Evolutionary conservation across 106 monocot genomes (phyloP).

Genomic region (Chionographis japonica): DNA sequence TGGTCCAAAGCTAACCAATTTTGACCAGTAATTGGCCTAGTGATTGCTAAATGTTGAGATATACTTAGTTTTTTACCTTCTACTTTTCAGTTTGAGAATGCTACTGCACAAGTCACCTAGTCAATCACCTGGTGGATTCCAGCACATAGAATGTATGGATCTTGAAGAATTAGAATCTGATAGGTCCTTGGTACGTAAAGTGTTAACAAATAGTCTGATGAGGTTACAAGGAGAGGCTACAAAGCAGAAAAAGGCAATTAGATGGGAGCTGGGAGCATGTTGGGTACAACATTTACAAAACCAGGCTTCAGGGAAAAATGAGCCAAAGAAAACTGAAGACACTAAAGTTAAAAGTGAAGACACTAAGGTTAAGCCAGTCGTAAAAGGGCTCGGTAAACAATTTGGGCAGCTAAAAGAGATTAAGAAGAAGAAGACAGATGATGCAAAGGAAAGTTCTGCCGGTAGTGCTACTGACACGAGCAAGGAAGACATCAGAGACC

Average conservation of each 20-base stretch:
- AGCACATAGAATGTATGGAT: constrained; percentile 21
- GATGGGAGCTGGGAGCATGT: constrained; percentile 97
- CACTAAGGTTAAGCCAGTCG: constrained; percentile 50
- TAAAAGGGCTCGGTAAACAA: constrained; percentile 89
- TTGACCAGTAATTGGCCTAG: too few relatives aligned
- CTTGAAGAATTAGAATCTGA: constrained; percentile 32
- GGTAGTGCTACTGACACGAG: constrained; percentile 10
- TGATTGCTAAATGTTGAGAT: background rate
- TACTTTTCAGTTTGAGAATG: constrained; percentile 70
- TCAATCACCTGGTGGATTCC: constrained; percentile 22
- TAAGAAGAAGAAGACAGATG: constrained; percentile 62
- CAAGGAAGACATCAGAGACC: constrained; percentile 8
- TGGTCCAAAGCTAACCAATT: too few relatives aligned
- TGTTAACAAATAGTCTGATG: constrained; percentile 45
- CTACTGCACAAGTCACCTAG: constrained; percentile 50
- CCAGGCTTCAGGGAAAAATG: constrained; percentile 42
- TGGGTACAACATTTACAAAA: constrained; percentile 93
- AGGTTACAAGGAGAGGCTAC: constrained; percentile 49
- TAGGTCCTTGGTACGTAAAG: constrained; percentile 27
- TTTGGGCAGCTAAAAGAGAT: constrained; percentile 82
- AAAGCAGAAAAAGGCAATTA: constrained; percentile 40
- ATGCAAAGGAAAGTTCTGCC: constrained; percentile 27
- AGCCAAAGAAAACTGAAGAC: constrained; percentile 61
- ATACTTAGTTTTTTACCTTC: constrained; percentile 8
- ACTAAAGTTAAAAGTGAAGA: constrained; percentile 57